Evolutionary conservation across 1,284 basidiomycete species (phyloP), one percentile per base, ranked within the genome.

Genomic region (Filobasidium uniguttulatum): DNA sequence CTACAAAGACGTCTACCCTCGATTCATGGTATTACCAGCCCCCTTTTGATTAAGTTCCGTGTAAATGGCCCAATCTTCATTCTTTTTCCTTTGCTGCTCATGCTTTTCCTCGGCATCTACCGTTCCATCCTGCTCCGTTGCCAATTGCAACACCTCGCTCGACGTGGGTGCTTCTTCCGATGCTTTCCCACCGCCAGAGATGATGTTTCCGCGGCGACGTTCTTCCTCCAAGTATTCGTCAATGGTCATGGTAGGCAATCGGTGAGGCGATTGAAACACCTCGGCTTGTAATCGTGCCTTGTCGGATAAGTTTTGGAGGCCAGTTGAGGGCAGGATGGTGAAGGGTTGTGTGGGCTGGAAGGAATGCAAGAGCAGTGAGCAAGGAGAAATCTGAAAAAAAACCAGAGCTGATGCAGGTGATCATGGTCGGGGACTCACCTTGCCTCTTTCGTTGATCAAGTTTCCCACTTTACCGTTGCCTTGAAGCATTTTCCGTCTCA

Each of bases 181-280:
- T 38, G 78, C 79, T 67, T 62, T 87, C 85, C 87, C 88, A 69
- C 86, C 85, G 28, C 83, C 84, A 3, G 79, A 75, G 54, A 96
- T 80, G 60, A 97, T 81, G 50, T 89, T 91, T 0, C 91, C 90
- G 46, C 85, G 72, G 53, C 81, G 72, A 48, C 75, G 71, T 65
- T 98, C 93, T 53, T 90, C 81, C 57, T 84, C 81, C 20, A 98
- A 76, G 63, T 93, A 97, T 67, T 98, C 86, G 62, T 98, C 93
- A 58, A 98, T 81, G 1, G 83, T 79, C 94, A 99, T 97, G 0
- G 88, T 93, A 3, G 93, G 93, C 26, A 98, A 72, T 20, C 83
- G 77, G 65, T 96, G 80, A n/a, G 77, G 78, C 3, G 86, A 78
- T 14, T 81, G 77, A 71, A 97, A 98, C 2, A 97, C 90, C 61